Evolutionary conservation across 164 flowering plant species (phyloP).

Genomic region (Aristolochia contorta): DNA sequence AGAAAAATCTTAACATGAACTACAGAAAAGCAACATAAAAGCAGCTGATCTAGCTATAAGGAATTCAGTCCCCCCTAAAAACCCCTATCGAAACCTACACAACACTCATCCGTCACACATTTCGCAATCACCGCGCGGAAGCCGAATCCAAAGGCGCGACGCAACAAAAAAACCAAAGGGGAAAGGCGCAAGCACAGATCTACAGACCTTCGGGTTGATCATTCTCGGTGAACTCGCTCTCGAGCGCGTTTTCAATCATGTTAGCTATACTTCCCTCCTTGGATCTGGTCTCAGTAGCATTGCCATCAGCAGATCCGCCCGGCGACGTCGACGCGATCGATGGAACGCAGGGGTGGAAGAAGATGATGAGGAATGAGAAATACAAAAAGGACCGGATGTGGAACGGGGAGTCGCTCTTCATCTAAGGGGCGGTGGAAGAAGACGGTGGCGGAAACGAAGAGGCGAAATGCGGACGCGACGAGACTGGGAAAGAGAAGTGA

Average conservation of each 20-base stretch:
- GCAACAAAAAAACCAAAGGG: neutral
- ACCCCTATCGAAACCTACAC: neutral
- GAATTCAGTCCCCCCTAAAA: neutral
- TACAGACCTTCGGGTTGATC: constrained; percentile 54
- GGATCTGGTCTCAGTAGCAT: constrained; percentile 24
- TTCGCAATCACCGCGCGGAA: neutral
- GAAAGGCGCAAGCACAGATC: constrained; percentile 16
- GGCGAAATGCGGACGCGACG: neutral
- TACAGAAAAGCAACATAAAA: too few relatives aligned
- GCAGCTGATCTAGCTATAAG: neutral
- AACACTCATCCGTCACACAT: neutral
- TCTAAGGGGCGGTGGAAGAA: neutral
- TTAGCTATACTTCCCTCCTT: constrained; percentile 62
- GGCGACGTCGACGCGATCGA: neutral
- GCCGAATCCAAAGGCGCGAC: neutral
- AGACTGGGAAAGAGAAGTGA: neutral
- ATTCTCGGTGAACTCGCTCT: constrained; percentile 72
- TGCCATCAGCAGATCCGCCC: constrained; percentile 8
- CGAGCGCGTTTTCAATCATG: constrained; percentile 72
- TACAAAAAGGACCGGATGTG: neutral
- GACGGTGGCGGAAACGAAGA: neutral
- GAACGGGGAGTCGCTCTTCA: constrained; percentile 4
- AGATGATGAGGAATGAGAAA: neutral
- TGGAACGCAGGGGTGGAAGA: constrained; percentile 3
- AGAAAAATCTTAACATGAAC: too few relatives aligned